Evolutionary conservation across 441 rosid species (phyloP).

Genomic region (Arabidopsis lyrata): DNA sequence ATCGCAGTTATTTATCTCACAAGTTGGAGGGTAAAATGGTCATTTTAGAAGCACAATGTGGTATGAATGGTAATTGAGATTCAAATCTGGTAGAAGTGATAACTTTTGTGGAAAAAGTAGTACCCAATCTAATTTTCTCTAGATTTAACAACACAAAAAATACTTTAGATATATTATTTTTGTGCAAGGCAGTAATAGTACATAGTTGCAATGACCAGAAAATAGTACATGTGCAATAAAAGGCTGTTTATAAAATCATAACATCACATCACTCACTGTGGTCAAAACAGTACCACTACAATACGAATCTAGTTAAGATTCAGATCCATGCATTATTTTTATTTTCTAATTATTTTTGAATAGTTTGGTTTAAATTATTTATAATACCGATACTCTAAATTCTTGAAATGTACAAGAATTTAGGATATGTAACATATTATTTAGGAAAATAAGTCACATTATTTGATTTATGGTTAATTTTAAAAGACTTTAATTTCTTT

Average conservation of each 20-base stretch:
- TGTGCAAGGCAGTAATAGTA: conserved; percentile 12
- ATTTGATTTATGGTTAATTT: too few relatives aligned
- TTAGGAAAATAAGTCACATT: too few relatives aligned
- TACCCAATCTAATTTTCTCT: too few relatives aligned
- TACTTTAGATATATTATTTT: not conserved
- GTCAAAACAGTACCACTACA: conserved; percentile 41
- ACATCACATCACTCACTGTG: conserved; percentile 44
- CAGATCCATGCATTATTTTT: conserved; percentile 33
- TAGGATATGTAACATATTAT: too few relatives aligned
- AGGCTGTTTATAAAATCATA: conserved; percentile 43
- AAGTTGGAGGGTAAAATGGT: too few relatives aligned
- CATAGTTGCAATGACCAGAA: conserved; percentile 39
- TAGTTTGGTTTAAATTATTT: not conserved
- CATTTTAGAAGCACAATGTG: too few relatives aligned
- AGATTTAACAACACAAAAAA: not conserved
- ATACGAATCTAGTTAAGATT: conserved; percentile 32
- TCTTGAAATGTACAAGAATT: not conserved
- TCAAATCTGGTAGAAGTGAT: too few relatives aligned
- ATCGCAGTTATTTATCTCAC: too few relatives aligned
- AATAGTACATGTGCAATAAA: conserved; percentile 42
- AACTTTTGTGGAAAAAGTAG: too few relatives aligned
- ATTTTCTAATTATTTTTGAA: not conserved
- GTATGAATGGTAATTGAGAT: too few relatives aligned
- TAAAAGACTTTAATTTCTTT: too few relatives aligned
- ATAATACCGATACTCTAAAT: not conserved